These are phyloP conservation scores for Hyphopichia homilentoma DNA, from an alignment of 805 yeast genomes.

Conservation along the genomic window DNA sequence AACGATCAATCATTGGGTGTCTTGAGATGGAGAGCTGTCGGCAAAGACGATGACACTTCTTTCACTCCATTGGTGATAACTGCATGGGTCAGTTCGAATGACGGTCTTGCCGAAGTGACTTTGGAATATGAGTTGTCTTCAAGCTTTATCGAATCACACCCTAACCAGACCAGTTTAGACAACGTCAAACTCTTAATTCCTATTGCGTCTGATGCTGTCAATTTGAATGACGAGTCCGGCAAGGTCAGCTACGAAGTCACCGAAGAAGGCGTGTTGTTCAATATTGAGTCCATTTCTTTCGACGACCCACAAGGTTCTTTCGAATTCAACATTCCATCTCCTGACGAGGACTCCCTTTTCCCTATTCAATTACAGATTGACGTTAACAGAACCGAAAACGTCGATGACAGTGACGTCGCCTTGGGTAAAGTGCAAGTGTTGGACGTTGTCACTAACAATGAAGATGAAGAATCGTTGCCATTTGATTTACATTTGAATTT, in stretches of 20 bases:
- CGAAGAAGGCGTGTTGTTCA: conserved; percentile 70
- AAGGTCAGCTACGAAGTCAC: conserved; percentile 50
- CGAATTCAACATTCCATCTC: conserved; percentile 72
- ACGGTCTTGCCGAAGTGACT: conserved; percentile 66
- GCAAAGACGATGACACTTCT: conserved; percentile 54
- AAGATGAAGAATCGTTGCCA: conserved; percentile 56
- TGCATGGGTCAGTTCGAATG: conserved; percentile 76
- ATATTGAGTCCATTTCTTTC: conserved; percentile 50
- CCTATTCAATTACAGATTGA: conserved; percentile 76
- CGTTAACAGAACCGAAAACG: conserved; percentile 36
- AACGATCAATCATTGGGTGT: conserved; percentile 90
- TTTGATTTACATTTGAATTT: conserved; percentile 62
- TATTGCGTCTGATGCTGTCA: conserved; percentile 52
- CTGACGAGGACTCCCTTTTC: conserved; percentile 79
- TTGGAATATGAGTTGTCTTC: conserved; percentile 79
- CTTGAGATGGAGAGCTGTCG: conserved; percentile 83
- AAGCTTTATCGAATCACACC: conserved; percentile 25
- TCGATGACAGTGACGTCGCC: conserved; percentile 39
- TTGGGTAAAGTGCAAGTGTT: conserved; percentile 65
- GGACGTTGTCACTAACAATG: conserved; percentile 51
- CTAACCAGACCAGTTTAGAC: conserved; percentile 41
- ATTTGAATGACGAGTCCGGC: conserved; percentile 48
- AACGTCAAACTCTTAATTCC: conserved; percentile 63
- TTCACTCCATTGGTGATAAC: conserved; percentile 68
- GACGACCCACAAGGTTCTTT: conserved; percentile 66